Conservation (phyloP, 352 stramenopile species). For the Globisporangium middletonii region DNA sequence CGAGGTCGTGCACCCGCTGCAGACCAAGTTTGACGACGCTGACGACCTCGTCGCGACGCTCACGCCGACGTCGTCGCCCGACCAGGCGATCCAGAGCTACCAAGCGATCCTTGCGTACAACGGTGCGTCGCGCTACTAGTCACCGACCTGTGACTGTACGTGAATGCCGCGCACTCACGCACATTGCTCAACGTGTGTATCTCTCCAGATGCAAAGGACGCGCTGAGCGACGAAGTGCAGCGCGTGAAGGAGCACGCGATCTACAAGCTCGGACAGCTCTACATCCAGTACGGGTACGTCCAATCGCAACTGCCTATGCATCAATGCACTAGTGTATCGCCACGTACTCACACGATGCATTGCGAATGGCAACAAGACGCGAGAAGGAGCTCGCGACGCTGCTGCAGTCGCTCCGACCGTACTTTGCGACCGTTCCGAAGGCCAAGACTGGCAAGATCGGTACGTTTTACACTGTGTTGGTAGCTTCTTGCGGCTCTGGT, state of each 20-base stretch:
- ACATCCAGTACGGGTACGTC: slow-evolving; percentile 81
- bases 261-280: slow-evolving; percentile 92
- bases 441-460: slow-evolving; percentile 98
- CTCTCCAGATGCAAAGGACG: slow-evolving; percentile 44
- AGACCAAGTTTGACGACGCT: slow-evolving; percentile 69
- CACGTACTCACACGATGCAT: background rate
- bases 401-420: slow-evolving; percentile 85
- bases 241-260: slow-evolving; percentile 95
- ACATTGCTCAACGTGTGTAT: background rate
- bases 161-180: background rate
- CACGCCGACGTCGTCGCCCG: slow-evolving; percentile 27
- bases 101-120: slow-evolving; percentile 74
- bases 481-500: background rate
- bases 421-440: slow-evolving; percentile 95
- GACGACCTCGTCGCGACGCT: slow-evolving; percentile 45
- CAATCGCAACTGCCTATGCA: background rate
- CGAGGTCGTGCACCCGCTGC: slow-evolving; percentile 62
- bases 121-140: slow-evolving; percentile 5
- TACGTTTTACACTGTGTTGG: slow-evolving; percentile 17
- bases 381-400: slow-evolving; percentile 87
- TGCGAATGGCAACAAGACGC: slow-evolving; percentile 14
- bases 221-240: slow-evolving; percentile 66
- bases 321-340: no score
- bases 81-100: slow-evolving; percentile 49
- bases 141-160: background rate